Conservation (phyloP, 768 basidiomycete species). For the Phanerochaete sordida region DNA sequence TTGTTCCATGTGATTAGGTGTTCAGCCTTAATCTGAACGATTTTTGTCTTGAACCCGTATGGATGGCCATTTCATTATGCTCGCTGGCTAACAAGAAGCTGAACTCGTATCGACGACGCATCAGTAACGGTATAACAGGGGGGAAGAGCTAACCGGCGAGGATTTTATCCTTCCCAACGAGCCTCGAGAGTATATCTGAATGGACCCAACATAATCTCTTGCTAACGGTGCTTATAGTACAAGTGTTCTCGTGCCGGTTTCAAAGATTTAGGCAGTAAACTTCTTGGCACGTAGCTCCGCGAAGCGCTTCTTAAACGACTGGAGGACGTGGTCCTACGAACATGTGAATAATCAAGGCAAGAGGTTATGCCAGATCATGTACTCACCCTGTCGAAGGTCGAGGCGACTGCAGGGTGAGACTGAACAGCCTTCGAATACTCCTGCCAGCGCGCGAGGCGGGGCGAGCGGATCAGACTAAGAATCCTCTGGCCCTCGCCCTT, state of each 20-base stretch:
- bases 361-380: not conserved
- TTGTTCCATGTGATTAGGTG: too few relatives aligned
- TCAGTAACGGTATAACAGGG: too few relatives aligned
- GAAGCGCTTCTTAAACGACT: conserved; percentile 18
- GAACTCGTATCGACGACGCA: too few relatives aligned
- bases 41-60: too few relatives aligned
- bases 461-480: conserved; percentile 37
- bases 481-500: conserved; percentile 47
- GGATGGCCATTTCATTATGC: too few relatives aligned
- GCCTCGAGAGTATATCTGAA: too few relatives aligned
- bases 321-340: conserved; percentile 20
- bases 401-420: conserved; percentile 49
- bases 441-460: conserved; percentile 47
- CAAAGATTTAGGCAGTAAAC: conserved; percentile 2
- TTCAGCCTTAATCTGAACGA: too few relatives aligned
- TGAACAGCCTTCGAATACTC: conserved; percentile 47
- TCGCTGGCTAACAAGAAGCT: too few relatives aligned
- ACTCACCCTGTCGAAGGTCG: conserved; percentile 54
- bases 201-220: too few relatives aligned
- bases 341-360: not conserved
- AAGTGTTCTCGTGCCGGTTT: not conserved
- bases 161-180: too few relatives aligned
- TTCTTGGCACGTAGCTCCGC: conserved; percentile 13
- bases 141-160: too few relatives aligned
- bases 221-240: too few relatives aligned